These are phyloP conservation scores for Cyclotella kingstonii DNA, from an alignment of 108 stramenopile genomes.

Conservation along the genomic window DNA sequence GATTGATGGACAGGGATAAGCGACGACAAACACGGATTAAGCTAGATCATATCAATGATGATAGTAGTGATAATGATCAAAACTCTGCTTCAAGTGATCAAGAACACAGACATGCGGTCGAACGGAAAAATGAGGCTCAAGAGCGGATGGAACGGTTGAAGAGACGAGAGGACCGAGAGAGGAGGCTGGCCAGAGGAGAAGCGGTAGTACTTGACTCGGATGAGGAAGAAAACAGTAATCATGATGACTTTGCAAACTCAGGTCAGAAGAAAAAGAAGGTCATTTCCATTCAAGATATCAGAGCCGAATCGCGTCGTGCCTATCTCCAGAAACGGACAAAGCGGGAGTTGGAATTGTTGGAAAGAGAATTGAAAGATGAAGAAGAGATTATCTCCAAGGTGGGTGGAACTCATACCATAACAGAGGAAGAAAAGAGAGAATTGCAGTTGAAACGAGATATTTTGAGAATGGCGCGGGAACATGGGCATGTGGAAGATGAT, in stretches of 20 bases:
- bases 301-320: conserved; percentile 82
- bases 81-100: neutral
- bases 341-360: conserved; percentile 86
- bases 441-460: conserved; percentile 80
- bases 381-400: conserved; percentile 82
- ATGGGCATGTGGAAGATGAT: conserved; percentile 43
- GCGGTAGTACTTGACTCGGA: conserved; percentile 64
- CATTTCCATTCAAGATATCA: conserved; percentile 67
- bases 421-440: conserved; percentile 69
- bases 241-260: neutral
- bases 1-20: conserved; percentile 84
- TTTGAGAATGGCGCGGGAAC: conserved; percentile 69
- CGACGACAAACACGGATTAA: conserved; percentile 57
- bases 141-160: conserved; percentile 33
- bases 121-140: conserved; percentile 21
- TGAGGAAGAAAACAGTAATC: conserved; percentile 18
- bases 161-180: conserved; percentile 60
- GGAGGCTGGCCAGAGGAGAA: conserved; percentile 85
- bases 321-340: conserved; percentile 95
- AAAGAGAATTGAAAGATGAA: conserved; percentile 90
- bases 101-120: conserved; percentile 20
- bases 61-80: conserved; percentile 5
- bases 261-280: conserved; percentile 20
- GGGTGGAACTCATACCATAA: conserved; percentile 52
- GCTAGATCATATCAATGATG: conserved; percentile 37